Conservation (phyloP, 345 rosid species). For the Gynandropsis gynandra region DNA sequence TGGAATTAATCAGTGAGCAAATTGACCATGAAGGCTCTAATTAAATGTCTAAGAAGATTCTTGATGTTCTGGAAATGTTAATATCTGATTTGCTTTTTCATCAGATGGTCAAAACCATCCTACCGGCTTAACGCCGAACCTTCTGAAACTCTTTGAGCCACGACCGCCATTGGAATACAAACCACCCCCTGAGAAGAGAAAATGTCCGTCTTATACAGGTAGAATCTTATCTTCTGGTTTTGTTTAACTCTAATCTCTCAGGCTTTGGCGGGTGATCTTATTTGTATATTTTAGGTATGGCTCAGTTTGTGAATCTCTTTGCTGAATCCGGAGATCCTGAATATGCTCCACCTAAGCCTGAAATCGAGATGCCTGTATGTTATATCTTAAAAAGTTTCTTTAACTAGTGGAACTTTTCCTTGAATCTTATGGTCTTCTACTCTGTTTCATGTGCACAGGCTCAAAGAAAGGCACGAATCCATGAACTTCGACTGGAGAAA, state of each 20-base stretch:
- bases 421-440: background rate
- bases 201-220: conserved; percentile 78
- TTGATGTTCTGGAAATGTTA: conserved; percentile 4
- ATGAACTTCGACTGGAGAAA: conserved; percentile 63
- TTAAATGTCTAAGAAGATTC: conserved; percentile 1
- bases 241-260: background rate
- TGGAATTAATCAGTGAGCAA: background rate
- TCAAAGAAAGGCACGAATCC: conserved; percentile 76
- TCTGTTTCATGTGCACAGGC: conserved; percentile 29
- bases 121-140: conserved; percentile 77
- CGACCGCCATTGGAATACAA: conserved; percentile 77
- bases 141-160: conserved; percentile 91
- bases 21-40: conserved; percentile 2
- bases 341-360: conserved; percentile 73
- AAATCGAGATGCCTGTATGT: conserved; percentile 82
- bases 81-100: conserved; percentile 17
- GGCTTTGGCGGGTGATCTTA: background rate
- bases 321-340: conserved; percentile 87
- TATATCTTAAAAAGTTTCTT: conserved; percentile 1
- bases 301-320: conserved; percentile 67
- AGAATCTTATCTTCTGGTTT: background rate
- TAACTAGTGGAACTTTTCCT: background rate
- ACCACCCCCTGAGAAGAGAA: conserved; percentile 88
- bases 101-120: conserved; percentile 98
- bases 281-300: conserved; percentile 57